Conservation (phyloP, 352 stramenopile genomes). For the Pythium angustatum region DNA sequence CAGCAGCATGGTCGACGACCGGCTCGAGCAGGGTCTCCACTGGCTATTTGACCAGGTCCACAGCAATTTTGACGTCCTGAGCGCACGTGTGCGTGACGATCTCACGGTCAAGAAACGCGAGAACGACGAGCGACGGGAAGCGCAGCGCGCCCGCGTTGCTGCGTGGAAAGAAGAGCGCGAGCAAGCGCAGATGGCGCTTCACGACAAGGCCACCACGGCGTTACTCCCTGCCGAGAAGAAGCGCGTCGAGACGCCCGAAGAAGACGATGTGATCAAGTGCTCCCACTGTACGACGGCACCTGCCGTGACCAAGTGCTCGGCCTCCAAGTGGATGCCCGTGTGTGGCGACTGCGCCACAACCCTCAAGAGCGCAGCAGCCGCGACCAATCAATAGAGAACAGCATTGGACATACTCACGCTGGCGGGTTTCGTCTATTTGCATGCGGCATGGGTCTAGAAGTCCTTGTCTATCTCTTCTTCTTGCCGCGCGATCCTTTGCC, state of each 20-base stretch:
- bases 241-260: slow-evolving; percentile 29
- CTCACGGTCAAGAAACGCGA: slow-evolving; percentile 55
- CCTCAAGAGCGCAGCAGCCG: slow-evolving; percentile 36
- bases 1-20: slow-evolving; percentile 53
- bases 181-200: slow-evolving; percentile 49
- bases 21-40: slow-evolving; percentile 60
- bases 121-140: slow-evolving; percentile 54
- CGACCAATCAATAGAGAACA: slow-evolving; percentile 23
- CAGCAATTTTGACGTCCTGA: slow-evolving; percentile 44
- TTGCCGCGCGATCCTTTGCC: slow-evolving; percentile 26
- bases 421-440: too few species aligned
- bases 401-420: background rate
- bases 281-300: slow-evolving; percentile 52
- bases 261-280: slow-evolving; percentile 58
- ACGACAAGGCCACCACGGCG: slow-evolving; percentile 41
- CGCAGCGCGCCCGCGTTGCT: slow-evolving; percentile 62
- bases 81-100: slow-evolving; percentile 52
- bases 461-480: slow-evolving; percentile 31
- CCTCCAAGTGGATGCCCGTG: slow-evolving; percentile 87
- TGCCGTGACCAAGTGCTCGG: slow-evolving; percentile 75
- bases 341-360: slow-evolving; percentile 52
- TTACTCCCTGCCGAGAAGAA: slow-evolving; percentile 1
- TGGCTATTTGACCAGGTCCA: slow-evolving; percentile 77
- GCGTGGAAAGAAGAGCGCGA: slow-evolving; percentile 79
- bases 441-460: too few species aligned